Percentiles rank a stretch among this genome's conserved stretches.
Conservation (phyloP, 176 grass and related monocot species). For the Triticum dicoccoides region DNA sequence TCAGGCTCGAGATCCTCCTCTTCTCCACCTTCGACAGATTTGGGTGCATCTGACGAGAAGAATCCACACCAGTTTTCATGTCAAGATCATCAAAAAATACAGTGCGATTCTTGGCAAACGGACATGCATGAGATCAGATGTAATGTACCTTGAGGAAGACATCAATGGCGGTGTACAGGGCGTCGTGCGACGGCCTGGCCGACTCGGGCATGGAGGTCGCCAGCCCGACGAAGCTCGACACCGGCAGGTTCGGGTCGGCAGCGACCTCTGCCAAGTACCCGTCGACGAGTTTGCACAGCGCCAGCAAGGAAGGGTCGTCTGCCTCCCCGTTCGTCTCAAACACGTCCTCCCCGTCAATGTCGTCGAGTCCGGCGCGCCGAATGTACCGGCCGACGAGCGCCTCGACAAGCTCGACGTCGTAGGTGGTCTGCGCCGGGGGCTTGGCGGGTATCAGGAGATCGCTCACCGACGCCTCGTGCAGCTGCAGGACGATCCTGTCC, state of each 20-base stretch:
- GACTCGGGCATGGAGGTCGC: constrained; percentile 48
- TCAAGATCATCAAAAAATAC: not conserved
- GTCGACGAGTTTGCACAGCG: constrained; percentile 55
- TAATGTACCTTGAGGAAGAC: constrained; percentile 64
- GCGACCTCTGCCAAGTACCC: constrained; percentile 57
- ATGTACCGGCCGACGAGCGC: constrained; percentile 51
- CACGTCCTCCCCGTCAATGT: constrained; percentile 32
- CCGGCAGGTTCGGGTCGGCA: constrained; percentile 50
- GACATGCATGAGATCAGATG: not conserved
- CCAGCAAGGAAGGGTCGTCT: constrained; percentile 37
- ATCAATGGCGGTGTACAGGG: constrained; percentile 61
- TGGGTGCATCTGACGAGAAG: constrained; percentile 50
- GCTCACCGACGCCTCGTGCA: constrained; percentile 58
- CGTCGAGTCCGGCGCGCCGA: constrained; percentile 25
- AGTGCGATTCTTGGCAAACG: not conserved
- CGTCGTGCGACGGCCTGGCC: constrained; percentile 55
- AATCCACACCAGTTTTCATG: not conserved
- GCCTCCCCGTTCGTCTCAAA: constrained; percentile 32
- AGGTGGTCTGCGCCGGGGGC: constrained; percentile 40
- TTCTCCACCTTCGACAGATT: constrained; percentile 51
- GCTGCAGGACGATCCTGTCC: constrained; percentile 57
- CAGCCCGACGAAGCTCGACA: constrained; percentile 55
- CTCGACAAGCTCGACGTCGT: constrained; percentile 52
- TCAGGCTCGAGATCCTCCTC: constrained; percentile 55
- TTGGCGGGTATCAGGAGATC: constrained; percentile 79